A percentile compares a stretch with the other conserved stretches of the same genome.
Evolutionary conservation across 75 land plant genomes (phyloP).

Genomic region (Adiantum capillusveneris): DNA sequence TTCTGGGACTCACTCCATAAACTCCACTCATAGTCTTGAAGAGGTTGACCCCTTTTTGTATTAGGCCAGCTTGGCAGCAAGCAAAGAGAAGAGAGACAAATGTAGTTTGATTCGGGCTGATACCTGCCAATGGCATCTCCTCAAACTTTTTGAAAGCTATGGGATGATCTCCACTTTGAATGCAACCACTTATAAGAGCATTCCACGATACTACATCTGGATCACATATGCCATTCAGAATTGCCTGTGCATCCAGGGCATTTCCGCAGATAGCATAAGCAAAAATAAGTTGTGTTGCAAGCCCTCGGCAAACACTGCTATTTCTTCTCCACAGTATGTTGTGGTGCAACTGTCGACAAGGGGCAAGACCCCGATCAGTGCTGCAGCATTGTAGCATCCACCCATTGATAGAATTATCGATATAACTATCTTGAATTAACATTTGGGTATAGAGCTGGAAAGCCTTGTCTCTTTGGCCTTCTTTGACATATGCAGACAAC

Average conservation of each 20-base stretch:
- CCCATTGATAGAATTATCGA: too few relatives aligned
- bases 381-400: too few relatives aligned
- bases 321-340: too few relatives aligned
- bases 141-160: not conserved
- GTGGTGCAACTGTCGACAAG: too few relatives aligned
- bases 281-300: not conserved
- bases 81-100: constrained; percentile 9
- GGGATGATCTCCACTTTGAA: not conserved
- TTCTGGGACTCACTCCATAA: constrained; percentile 7
- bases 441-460: too few relatives aligned
- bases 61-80: constrained; percentile 16
- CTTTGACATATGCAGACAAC: not conserved
- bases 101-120: constrained; percentile 4
- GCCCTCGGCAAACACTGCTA: not conserved
- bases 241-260: not conserved
- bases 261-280: not conserved
- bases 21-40: not conserved
- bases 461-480: not conserved
- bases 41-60: constrained; percentile 4
- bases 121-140: constrained; percentile 3
- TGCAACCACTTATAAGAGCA: too few relatives aligned
- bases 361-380: too few relatives aligned
- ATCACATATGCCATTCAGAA: too few relatives aligned
- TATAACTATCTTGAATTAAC: too few relatives aligned
- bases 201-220: too few relatives aligned